These are phyloP conservation scores for Metarhizium anisopliae DNA, from an alignment of 2,329 filamentous ascomycete genomes.

Conservation along the genomic window DNA sequence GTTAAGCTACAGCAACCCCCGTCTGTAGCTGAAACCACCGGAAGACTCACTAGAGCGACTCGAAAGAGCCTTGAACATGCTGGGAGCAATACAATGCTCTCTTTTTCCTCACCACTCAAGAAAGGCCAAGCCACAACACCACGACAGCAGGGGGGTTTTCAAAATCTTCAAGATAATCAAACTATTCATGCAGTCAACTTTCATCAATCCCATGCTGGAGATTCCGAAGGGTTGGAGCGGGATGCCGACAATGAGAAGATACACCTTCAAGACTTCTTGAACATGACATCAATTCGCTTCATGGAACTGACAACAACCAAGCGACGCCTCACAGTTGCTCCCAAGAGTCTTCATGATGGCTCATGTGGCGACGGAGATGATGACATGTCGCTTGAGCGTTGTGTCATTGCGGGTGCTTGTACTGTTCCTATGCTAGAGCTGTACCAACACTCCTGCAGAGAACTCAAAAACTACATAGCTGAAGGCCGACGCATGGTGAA, in stretches of 20 bases:
- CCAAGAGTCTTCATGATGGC: constrained; percentile 36
- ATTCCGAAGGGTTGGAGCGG: constrained; percentile 32
- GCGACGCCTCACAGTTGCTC: constrained; percentile 71
- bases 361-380: constrained; percentile 33
- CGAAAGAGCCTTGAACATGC: constrained; percentile 37
- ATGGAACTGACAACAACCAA: constrained; percentile 99
- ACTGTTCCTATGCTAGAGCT: constrained; percentile 88
- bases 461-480: constrained; percentile 93
- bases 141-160: constrained; percentile 45
- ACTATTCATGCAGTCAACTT: constrained; percentile 35
- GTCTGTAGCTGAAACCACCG: constrained; percentile 57
- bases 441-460: constrained; percentile 91
- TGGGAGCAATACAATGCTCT: constrained; percentile 31
- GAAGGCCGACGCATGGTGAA: constrained; percentile 84
- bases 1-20: constrained; percentile 61
- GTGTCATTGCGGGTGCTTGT: constrained; percentile 81
- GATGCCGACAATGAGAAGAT: constrained; percentile 54
- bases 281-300: constrained; percentile 93
- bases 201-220: constrained; percentile 29
- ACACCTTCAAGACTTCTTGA: constrained; percentile 83
- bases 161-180: constrained; percentile 39
- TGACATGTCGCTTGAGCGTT: constrained; percentile 58
- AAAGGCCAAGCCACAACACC: constrained; percentile 42
- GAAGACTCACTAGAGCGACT: constrained; percentile 43
- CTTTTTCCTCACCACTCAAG: constrained; percentile 40